A percentile compares a stretch with the other conserved stretches of the same genome.
These are phyloP conservation scores for Trametopsis cervina DNA, from an alignment of 768 basidiomycete species.

Conservation along the genomic window DNA sequence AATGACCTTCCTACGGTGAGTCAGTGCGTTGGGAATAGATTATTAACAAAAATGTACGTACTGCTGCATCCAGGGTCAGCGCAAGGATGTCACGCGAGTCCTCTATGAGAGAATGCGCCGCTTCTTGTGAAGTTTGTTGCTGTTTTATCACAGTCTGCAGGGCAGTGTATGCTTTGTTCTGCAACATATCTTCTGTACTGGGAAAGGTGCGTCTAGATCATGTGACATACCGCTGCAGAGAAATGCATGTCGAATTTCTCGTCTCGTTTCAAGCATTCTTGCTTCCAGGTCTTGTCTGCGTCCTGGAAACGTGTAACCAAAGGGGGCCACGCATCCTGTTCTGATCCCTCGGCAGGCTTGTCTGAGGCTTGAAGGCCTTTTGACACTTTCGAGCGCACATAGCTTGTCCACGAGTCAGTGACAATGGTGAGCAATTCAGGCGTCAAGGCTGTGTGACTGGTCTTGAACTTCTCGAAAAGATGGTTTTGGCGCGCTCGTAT, in stretches of 20 bases:
- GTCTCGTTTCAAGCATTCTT: constrained; percentile 65
- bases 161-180: constrained; percentile 49
- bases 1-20: constrained; percentile 54
- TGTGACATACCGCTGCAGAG: constrained; percentile 57
- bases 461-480: constrained; percentile 55
- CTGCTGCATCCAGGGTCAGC: constrained; percentile 67
- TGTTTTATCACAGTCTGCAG: constrained; percentile 40
- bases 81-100: constrained; percentile 75
- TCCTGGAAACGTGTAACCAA: constrained; percentile 39
- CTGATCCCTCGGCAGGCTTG: constrained; percentile 39
- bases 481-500: constrained; percentile 79
- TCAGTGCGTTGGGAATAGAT: neutral
- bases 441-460: constrained; percentile 47
- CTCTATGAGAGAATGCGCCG: constrained; percentile 56
- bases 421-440: constrained; percentile 51
- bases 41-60: constrained; percentile 20
- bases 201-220: neutral
- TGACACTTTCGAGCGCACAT: constrained; percentile 54
- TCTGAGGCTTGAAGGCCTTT: constrained; percentile 53
- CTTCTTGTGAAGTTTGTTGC: constrained; percentile 33
- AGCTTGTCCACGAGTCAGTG: constrained; percentile 56
- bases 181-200: constrained; percentile 2
- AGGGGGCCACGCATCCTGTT: constrained; percentile 45
- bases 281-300: constrained; percentile 56
- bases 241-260: constrained; percentile 94